These are phyloP conservation scores for Strobilomyces dryophilus DNA, from an alignment of 768 basidiomycete genomes.

Conservation along the genomic window DNA sequence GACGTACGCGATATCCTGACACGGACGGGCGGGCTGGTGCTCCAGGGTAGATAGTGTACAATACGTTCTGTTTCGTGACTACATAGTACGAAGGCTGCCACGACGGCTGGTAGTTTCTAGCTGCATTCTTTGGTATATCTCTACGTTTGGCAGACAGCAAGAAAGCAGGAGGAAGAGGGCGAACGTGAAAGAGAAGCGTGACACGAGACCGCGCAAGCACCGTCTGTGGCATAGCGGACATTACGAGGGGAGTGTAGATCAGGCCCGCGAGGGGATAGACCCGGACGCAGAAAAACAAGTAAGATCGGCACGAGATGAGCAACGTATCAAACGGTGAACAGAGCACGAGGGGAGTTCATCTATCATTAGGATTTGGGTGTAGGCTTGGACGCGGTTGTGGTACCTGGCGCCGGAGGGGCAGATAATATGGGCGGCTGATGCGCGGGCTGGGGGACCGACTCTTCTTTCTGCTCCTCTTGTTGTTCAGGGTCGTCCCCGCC, in stretches of 20 bases:
- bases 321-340: not conserved
- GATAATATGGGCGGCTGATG: conserved; percentile 32
- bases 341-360: not conserved
- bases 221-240: conserved; percentile 1
- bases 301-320: not conserved
- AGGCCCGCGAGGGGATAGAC: conserved; percentile 4
- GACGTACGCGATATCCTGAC: not conserved
- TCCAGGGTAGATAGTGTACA: not conserved
- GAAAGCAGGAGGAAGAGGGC: not conserved
- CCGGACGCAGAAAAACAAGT: not conserved
- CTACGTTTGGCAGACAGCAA: conserved; percentile 9
- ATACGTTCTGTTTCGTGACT: not conserved
- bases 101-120: conserved; percentile 10
- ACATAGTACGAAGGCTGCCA: not conserved
- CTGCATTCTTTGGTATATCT: conserved; percentile 22
- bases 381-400: conserved; percentile 12
- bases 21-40: no score
- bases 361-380: conserved; percentile 6
- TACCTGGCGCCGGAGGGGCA: conserved; percentile 27
- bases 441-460: not conserved
- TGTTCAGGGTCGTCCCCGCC: conserved; percentile 10
- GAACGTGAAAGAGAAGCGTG: not conserved
- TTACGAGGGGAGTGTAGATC: conserved; percentile 1
- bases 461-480: not conserved
- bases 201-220: not conserved